Evolutionary conservation across 2,329 filamentous ascomycete genomes (phyloP).

Genomic region (Phaeosphaeriaceae sp.): DNA sequence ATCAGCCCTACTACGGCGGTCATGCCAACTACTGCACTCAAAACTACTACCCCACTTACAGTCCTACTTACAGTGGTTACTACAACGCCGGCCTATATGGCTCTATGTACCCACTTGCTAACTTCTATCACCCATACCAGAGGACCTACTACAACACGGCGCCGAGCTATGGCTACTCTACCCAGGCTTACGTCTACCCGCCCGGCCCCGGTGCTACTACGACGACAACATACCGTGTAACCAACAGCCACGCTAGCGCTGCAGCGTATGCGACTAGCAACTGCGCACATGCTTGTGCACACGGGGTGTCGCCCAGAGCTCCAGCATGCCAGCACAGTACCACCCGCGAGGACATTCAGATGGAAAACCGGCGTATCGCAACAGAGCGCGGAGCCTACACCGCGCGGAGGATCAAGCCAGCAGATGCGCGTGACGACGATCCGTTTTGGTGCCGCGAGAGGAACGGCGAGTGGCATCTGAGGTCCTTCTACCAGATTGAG

Average conservation of each 20-base stretch:
- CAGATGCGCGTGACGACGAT: constrained; percentile 41
- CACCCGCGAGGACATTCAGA: constrained; percentile 35
- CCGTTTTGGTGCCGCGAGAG: constrained; percentile 48
- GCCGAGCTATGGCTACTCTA: constrained; percentile 28
- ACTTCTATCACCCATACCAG: constrained; percentile 44
- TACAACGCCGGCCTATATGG: constrained; percentile 33
- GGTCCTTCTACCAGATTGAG: constrained; percentile 47
- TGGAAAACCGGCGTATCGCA: constrained; percentile 39
- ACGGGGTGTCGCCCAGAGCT: background rate
- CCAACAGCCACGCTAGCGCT: constrained; percentile 23
- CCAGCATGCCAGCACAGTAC: constrained; percentile 15
- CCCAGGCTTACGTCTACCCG: constrained; percentile 29
- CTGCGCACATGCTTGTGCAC: background rate
- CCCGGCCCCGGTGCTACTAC: constrained; percentile 24
- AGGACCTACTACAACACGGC: constrained; percentile 36
- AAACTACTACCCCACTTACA: constrained; percentile 10
- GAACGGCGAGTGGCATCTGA: constrained; percentile 45
- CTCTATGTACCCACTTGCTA: constrained; percentile 42
- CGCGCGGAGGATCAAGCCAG: constrained; percentile 38
- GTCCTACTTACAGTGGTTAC: constrained; percentile 26
- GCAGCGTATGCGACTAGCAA: background rate
- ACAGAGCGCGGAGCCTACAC: constrained; percentile 42
- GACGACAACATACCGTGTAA: constrained; percentile 34
- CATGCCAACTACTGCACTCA: constrained; percentile 16
- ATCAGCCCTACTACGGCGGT: constrained; percentile 17